These are phyloP conservation scores for Hymenoscyphus infarciens DNA, from an alignment of 2,329 filamentous ascomycete species.

Conservation along the genomic window DNA sequence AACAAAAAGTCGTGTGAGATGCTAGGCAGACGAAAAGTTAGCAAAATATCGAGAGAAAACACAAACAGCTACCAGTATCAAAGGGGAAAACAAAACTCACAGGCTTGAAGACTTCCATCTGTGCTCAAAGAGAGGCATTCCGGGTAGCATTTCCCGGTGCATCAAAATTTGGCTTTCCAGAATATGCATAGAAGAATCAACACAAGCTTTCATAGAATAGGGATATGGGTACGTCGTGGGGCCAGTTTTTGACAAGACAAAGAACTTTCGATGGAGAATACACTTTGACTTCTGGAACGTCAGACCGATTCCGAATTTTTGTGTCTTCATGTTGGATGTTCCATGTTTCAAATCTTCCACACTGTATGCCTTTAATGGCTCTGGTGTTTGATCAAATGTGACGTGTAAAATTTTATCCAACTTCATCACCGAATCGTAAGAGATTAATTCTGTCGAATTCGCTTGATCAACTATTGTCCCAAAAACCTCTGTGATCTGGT, in stretches of 20 bases:
- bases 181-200: constrained; percentile 47
- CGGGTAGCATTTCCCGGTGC: constrained; percentile 15
- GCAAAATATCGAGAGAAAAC: constrained; percentile 16
- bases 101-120: constrained; percentile 20
- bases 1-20: constrained; percentile 26
- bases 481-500: constrained; percentile 46
- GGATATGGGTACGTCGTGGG: constrained; percentile 37
- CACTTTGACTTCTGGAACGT: constrained; percentile 27
- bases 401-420: constrained; percentile 12
- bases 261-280: constrained; percentile 27
- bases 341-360: constrained; percentile 47
- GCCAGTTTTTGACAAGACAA: constrained; percentile 43
- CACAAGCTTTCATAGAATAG: constrained; percentile 50
- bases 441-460: constrained; percentile 45
- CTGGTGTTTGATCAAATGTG: constrained; percentile 37
- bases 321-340: constrained; percentile 43
- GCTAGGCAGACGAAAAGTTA: constrained; percentile 4
- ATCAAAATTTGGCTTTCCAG: constrained; percentile 43
- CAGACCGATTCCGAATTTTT: constrained; percentile 41
- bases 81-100: too few relatives aligned
- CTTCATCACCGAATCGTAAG: constrained; percentile 48
- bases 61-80: too few relatives aligned
- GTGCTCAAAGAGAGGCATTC: constrained; percentile 13
- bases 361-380: constrained; percentile 45
- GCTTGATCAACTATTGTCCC: constrained; percentile 49